Conservation (phyloP, 78 protist genomes). For the Speleostelium caveatum region DNA sequence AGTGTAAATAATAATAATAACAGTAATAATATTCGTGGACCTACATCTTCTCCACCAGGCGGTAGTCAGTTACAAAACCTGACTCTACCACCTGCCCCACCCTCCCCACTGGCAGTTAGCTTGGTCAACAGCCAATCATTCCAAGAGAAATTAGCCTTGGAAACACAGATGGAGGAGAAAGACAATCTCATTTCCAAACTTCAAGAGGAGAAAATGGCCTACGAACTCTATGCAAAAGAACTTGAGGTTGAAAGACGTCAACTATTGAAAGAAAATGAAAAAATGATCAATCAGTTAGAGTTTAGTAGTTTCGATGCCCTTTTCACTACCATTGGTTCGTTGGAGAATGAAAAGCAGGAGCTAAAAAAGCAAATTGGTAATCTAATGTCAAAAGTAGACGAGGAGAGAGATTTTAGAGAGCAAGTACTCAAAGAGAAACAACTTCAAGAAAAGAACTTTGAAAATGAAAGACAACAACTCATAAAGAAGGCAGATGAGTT, state of each 20-base stretch:
- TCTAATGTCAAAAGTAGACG: neutral
- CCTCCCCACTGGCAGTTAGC: neutral
- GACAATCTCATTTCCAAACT: slow-evolving; percentile 4
- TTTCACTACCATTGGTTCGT: neutral
- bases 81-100: neutral
- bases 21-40: too few species aligned
- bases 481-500: neutral
- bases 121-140: neutral
- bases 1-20: too few species aligned
- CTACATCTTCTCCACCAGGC: neutral
- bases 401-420: neutral
- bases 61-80: too few species aligned
- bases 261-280: slow-evolving; percentile 17
- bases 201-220: slow-evolving; percentile 11
- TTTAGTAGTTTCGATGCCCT: neutral
- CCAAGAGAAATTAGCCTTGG: neutral
- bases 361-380: neutral
- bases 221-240: slow-evolving; percentile 26
- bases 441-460: neutral
- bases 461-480: neutral
- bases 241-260: slow-evolving; percentile 5
- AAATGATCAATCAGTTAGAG: neutral
- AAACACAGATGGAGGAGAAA: neutral
- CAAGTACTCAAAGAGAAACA: neutral
- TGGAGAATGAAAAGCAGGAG: slow-evolving; percentile 12